These are phyloP conservation scores for Myriosclerotinia curreyana DNA, from an alignment of 2,329 filamentous ascomycete species.

Conservation along the genomic window DNA sequence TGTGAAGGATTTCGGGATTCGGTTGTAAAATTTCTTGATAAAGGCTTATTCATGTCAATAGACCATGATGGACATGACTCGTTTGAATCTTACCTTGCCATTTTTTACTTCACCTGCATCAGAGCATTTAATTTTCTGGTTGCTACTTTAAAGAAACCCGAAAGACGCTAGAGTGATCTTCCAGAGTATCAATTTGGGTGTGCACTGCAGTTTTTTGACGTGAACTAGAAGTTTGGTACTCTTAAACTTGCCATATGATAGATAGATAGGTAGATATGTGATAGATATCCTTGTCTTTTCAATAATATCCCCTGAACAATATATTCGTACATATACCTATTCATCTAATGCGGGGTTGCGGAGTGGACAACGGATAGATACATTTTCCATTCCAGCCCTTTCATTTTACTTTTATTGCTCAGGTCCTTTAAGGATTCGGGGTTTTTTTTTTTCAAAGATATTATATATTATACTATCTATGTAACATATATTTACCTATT, in stretches of 20 bases:
- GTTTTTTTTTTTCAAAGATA: too few species aligned
- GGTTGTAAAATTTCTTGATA: neutral
- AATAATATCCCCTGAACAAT: neutral
- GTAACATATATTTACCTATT: too few species aligned
- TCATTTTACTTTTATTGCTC: neutral
- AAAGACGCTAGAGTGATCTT: neutral
- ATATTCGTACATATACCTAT: too few species aligned
- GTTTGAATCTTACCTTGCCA: neutral
- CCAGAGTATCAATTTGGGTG: too few species aligned
- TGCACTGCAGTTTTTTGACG: neutral
- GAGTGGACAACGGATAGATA: conserved; percentile 6
- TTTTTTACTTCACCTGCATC: neutral
- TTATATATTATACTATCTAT: too few species aligned
- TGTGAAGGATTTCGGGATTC: neutral
- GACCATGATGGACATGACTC: neutral
- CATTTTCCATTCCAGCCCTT: neutral
- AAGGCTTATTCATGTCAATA: too few species aligned
- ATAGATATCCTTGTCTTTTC: neutral
- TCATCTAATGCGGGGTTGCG: conserved; percentile 4
- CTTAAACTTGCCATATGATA: too few species aligned
- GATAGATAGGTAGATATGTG: too few species aligned
- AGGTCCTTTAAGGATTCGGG: too few species aligned
- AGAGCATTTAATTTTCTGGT: neutral
- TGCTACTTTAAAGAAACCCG: neutral
- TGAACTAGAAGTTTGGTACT: neutral